Evolutionary conservation across 2,329 filamentous ascomycete species (phyloP), one percentile per base, ranked within the genome.

Genomic region (Verticillium tricorpus): DNA sequence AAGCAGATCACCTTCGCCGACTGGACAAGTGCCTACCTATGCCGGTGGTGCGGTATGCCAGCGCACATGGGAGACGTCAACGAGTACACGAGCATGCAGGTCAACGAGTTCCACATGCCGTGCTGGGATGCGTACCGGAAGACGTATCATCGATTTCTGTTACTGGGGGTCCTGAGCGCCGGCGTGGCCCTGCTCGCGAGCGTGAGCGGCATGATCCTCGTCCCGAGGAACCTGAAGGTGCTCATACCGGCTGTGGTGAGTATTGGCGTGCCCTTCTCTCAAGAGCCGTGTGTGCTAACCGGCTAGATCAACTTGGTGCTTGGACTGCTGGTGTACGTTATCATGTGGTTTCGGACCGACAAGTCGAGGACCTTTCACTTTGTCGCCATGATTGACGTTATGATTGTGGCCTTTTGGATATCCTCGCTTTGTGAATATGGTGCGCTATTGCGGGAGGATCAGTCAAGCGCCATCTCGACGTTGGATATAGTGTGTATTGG

Each of bases 1-100:
- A 66, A 67, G n/a, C 70, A 68, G 65, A 71, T 78, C n/a, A 66
- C 66, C 0, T 70, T 81, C 52, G 77, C 71, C 6, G 76, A 76
- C 54, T 67, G 67, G 19, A 64, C 67, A 11, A 67, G 64, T 5
- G 71, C 73, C 35, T 79, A 72, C 70, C 69, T 78, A 12, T 82
- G 79, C 55, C 73, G 78, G 5, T 80, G 77, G 72, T 81, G 79
- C 67, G 78, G 79, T 0, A 73, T 69, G 62, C 78, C 78, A 7
- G 69, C 79, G 45, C 12, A 52, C 8, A 12, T 52, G 45, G 45
- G 45, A 12, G 9, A 22, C 5, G 19, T 22, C 45, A 52, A 22
- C 19, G 45, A 52, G n/a, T 52, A 52, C 19, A 52, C 45, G 45
- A 52, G 45, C 59, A 22, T 57, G 28, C 31, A 57, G 32, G 34